Evolutionary conservation across 1,284 basidiomycete species (phyloP), one percentile per base, ranked within the genome.

Genomic region (Puccinia horiana): DNA sequence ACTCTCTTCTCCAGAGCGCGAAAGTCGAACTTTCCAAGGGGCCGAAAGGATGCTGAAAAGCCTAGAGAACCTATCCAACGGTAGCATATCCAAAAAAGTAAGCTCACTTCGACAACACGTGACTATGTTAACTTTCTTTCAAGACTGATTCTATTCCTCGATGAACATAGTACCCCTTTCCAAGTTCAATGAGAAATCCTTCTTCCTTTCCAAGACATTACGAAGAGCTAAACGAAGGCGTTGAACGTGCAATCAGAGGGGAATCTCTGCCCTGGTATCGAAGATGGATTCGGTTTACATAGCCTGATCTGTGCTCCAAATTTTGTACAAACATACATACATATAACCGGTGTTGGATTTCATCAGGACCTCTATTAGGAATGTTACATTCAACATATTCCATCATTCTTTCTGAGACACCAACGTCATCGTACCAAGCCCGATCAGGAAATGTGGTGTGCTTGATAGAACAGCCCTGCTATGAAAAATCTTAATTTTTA

Each of bases 181-280:
- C 76, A 1, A 18, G 70, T 52, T 52, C 61, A 2, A 29, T 78
- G 35, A 23, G 63, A 23, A 69, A 69, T 23, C 63, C 76, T 8
- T 44, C 37, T 44, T 78, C 76, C 14, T 78, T 78, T 70, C 76
- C 76, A 18, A 42, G 44, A 6, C 76, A 78, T 56, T 78, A 78
- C n/a, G 61, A 78, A 20, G 76, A 78, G 26, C 16, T 78, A 18
- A 69, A 78, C 37, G 76, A 47, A 18, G 76, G 76, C 32, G 76
- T 78, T 16, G 37, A 54, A 70, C 37, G 76, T 40, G 76, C 76
- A 6, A 70, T 70, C 37, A 5, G 76, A 37, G 76, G 76, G 12
- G 76, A 78, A 78, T 69, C 76, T 18, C 47, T 78, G 35, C 76
- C 76, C 20, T 78, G 76, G 76, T 78, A 78, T 58, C 40, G 49